Conservation (phyloP, 768 basidiomycete genomes). For the Dacryopinax primogenitus region DNA sequence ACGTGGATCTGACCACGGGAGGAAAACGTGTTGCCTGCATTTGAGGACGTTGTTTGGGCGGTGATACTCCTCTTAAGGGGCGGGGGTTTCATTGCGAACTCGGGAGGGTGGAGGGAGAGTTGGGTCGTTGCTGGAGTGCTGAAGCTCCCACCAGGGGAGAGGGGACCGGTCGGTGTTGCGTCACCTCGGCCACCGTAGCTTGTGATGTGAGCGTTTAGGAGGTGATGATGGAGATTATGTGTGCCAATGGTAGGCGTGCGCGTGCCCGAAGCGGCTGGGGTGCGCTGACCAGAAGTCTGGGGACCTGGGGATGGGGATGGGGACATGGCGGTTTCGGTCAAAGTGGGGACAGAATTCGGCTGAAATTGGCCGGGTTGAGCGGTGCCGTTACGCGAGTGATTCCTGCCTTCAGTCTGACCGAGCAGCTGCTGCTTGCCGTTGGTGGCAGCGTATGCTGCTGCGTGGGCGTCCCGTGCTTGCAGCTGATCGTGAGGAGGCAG, state of each 20-base stretch:
- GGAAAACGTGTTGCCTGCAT: slow-evolving; percentile 5
- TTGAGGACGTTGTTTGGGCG: background rate
- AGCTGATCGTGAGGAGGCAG: slow-evolving; percentile 5
- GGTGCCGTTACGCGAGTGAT: background rate
- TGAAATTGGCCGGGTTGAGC: background rate
- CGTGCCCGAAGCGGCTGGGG: slow-evolving; percentile 28
- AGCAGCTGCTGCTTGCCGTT: background rate
- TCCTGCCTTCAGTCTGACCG: background rate
- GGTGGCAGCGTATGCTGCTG: slow-evolving; percentile 1
- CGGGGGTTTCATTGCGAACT: slow-evolving; percentile 66
- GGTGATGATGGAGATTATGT: slow-evolving; percentile 13
- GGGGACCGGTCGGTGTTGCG: background rate
- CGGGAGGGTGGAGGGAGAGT: slow-evolving; percentile 74
- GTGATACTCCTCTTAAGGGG: slow-evolving; percentile 24
- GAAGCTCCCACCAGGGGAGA: slow-evolving; percentile 29
- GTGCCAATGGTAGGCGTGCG: slow-evolving; percentile 34
- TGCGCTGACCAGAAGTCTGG: background rate
- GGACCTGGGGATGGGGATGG: background rate
- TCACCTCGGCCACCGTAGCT: slow-evolving; percentile 4
- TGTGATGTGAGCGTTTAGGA: slow-evolving; percentile 11
- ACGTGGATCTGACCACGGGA: slow-evolving; percentile 63
- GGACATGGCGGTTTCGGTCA: background rate
- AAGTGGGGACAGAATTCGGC: background rate
- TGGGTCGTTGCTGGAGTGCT: slow-evolving; percentile 41
- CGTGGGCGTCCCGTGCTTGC: slow-evolving; percentile 6